A percentile compares a stretch with the other conserved stretches of the same genome.
These are phyloP conservation scores for Tilletia indica DNA, from an alignment of 1,284 basidiomycete species.

Conservation along the genomic window DNA sequence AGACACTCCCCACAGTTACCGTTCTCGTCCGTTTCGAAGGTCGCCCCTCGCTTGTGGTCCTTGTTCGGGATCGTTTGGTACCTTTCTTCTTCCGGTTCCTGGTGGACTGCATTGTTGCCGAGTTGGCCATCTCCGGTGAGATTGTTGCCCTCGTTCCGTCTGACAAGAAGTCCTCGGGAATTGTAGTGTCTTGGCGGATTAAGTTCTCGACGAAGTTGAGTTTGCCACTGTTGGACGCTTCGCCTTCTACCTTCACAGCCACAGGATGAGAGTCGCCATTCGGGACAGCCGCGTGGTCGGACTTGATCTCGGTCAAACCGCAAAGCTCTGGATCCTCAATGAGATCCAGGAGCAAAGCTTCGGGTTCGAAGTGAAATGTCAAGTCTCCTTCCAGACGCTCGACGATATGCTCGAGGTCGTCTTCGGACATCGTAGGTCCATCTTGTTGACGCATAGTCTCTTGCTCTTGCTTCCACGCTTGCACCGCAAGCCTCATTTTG, in stretches of 20 bases:
- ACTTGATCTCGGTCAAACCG: neutral
- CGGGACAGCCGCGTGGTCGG: neutral
- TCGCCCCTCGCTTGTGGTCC: neutral
- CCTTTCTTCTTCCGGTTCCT: neutral
- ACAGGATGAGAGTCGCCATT: neutral
- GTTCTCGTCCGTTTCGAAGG: neutral
- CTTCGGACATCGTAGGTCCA: neutral
- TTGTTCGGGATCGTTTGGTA: neutral
- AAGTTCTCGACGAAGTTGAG: slow-evolving; percentile 10
- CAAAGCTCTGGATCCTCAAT: slow-evolving; percentile 2
- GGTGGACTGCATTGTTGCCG: neutral
- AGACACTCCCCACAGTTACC: neutral
- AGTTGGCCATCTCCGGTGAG: neutral
- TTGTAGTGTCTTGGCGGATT: neutral
- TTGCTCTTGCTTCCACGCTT: slow-evolving; percentile 15
- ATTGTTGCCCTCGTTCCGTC: neutral
- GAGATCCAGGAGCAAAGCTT: neutral
- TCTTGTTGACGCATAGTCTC: neutral
- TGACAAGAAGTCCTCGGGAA: too few species aligned
- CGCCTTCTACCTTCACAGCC: too few species aligned
- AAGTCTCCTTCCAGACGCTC: neutral
- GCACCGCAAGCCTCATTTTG: slow-evolving; percentile 18
- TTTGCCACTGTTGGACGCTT: too few species aligned
- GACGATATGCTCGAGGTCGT: slow-evolving; percentile 5
- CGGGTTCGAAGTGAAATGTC: neutral